These are phyloP conservation scores for Suhomyces anneliseae DNA, from an alignment of 1,139 yeast genomes.

Conservation along the genomic window DNA sequence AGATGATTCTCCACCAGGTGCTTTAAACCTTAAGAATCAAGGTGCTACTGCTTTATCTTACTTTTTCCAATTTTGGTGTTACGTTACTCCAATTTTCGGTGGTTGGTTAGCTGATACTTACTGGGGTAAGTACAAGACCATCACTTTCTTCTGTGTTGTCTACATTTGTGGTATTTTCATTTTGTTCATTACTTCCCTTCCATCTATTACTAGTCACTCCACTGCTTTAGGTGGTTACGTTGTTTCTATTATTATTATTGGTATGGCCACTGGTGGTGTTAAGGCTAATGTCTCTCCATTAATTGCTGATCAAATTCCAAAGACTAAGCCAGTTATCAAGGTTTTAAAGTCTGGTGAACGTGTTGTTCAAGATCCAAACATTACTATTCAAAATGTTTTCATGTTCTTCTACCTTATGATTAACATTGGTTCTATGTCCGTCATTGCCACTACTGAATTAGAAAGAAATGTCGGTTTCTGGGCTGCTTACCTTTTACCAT, in stretches of 20 bases:
- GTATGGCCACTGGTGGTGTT: constrained; percentile 81
- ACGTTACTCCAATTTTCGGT: constrained; percentile 75
- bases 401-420: constrained; percentile 31
- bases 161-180: constrained; percentile 65
- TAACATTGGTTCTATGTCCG: constrained; percentile 26
- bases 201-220: constrained; percentile 52
- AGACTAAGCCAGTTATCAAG: constrained; percentile 23
- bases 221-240: constrained; percentile 53
- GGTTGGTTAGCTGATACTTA: constrained; percentile 76
- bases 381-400: constrained; percentile 28
- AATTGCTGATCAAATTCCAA: constrained; percentile 69
- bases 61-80: constrained; percentile 82
- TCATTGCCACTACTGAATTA: constrained; percentile 27
- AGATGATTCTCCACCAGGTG: constrained; percentile 54
- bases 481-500: constrained; percentile 50
- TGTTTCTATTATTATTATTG: constrained; percentile 66
- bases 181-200: constrained; percentile 71
- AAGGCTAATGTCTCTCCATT: constrained; percentile 77
- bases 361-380: constrained; percentile 27
- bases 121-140: constrained; percentile 72
- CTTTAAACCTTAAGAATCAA: constrained; percentile 57
- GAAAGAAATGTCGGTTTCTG: constrained; percentile 27
- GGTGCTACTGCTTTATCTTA: constrained; percentile 76
- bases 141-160: constrained; percentile 57
- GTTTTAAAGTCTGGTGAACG: constrained; percentile 26